A percentile compares a stretch with the other conserved stretches of the same genome.
Conservation (phyloP, 164 flowering plant genomes). For the Taxillus chinensis region DNA sequence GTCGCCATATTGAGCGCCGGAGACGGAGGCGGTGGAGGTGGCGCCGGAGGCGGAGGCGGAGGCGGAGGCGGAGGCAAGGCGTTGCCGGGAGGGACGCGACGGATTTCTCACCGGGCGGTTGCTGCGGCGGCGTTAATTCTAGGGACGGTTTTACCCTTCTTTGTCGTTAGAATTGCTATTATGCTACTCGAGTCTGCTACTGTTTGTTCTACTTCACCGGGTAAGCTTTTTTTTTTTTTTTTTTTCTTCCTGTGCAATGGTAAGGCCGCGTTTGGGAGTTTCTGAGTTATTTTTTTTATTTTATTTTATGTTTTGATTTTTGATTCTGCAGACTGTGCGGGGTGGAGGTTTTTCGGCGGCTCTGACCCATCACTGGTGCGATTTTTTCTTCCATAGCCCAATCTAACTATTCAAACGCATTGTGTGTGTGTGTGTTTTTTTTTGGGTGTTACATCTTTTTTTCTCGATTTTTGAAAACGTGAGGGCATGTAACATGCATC, state of each 20-base stretch:
- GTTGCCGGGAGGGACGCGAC: constrained; percentile 15
- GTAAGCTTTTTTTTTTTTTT: constrained; percentile 15
- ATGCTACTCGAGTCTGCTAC: constrained; percentile 45
- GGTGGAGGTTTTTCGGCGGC: constrained; percentile 39
- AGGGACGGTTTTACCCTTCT: constrained; percentile 42
- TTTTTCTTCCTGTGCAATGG: background rate
- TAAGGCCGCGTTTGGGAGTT: background rate
- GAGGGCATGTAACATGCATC: no score
- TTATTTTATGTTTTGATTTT: background rate
- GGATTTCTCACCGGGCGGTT: constrained; percentile 29
- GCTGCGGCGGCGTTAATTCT: constrained; percentile 30
- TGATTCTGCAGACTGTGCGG: constrained; percentile 35
- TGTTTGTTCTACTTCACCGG: constrained; percentile 34
- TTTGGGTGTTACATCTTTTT: no score
- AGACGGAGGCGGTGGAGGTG: constrained; percentile 5
- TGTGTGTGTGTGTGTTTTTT: no score
- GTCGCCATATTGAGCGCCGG: constrained; percentile 21
- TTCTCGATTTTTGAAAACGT: no score
- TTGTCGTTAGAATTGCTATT: constrained; percentile 47
- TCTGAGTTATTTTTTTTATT: background rate
- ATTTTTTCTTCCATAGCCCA: background rate
- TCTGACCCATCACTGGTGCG: constrained; percentile 36
- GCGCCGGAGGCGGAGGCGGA: constrained; percentile 9
- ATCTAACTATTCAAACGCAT: no score
- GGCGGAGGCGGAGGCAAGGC: constrained; percentile 24